Percentiles rank a stretch among this genome's conserved stretches.
Conservation (phyloP, 2,329 filamentous ascomycete species). For the Fusarium globosum region DNA sequence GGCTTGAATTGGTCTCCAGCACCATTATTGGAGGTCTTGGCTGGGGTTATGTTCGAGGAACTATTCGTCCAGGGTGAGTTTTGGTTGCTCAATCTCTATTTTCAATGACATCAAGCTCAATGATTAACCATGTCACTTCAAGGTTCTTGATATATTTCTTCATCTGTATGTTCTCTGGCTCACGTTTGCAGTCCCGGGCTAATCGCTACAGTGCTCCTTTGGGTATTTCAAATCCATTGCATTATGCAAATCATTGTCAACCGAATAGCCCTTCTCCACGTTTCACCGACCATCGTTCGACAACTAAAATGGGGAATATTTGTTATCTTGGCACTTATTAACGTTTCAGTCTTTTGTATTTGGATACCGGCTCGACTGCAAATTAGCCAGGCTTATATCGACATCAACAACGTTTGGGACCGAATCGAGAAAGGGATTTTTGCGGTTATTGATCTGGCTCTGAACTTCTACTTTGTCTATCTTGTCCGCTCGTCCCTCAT, state of each 20-base stretch:
- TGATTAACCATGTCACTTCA: constrained; percentile 16
- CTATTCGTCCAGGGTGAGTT: constrained; percentile 45
- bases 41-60: constrained; percentile 51
- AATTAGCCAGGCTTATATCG: constrained; percentile 52
- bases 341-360: constrained; percentile 61
- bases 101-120: neutral
- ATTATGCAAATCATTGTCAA: constrained; percentile 65
- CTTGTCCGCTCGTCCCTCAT: constrained; percentile 59
- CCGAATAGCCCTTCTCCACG: constrained; percentile 58
- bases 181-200: constrained; percentile 1
- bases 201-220: constrained; percentile 44
- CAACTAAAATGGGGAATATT: constrained; percentile 58
- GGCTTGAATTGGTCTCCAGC: constrained; percentile 52
- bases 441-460: constrained; percentile 55
- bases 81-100: neutral
- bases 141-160: constrained; percentile 47
- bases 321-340: constrained; percentile 55
- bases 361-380: constrained; percentile 62
- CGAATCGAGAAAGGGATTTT: constrained; percentile 61
- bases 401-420: constrained; percentile 61
- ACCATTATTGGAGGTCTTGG: constrained; percentile 49
- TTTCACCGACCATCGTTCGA: constrained; percentile 50
- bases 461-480: constrained; percentile 60
- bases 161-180: constrained; percentile 25
- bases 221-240: constrained; percentile 54